Evolutionary conservation across 2,329 filamentous ascomycete species (phyloP), one percentile per base, ranked within the genome.

Genomic region (Cladosporium sp.): DNA sequence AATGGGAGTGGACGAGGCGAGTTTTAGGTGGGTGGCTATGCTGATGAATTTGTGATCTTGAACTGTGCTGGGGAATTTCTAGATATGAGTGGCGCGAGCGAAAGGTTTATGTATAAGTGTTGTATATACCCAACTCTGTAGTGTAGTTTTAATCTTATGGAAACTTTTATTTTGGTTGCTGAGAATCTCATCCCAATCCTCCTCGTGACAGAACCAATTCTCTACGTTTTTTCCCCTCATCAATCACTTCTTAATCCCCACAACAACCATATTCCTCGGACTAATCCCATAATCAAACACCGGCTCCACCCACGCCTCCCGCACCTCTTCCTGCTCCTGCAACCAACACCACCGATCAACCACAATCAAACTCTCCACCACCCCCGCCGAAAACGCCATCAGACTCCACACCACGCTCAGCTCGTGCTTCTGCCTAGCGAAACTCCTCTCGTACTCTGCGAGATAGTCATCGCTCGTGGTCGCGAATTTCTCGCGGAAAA

Each of bases 361-460:
- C 60, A 96, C 92, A 72, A 99, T 94, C 66, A 96, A 82, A 34
- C 92, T 92, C 81, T 99, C 95, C 2, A 96, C 89, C 4, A 97
- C 90, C 23, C 88, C 88, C 2, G 94, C 93, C 76, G 92, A 96
- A 73, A 97, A 97, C 0, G 95, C 93, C 94, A 99, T 99, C 72
- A 99, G 77, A 70, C 88, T 92, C 95, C 95, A 99, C 66, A 96
- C 87, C 8, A 96, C 85, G 73, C 90, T 92, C 46, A 99, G 80
- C 74, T 97, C 90, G 71, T 92, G 91, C 80, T 90, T 92, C 63
- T 89, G 83, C 46, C 83, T 82, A 32, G 77, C 76, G 77, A 90
- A 97, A 49, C 79, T 76, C 11, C 76, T 73, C 73, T 91, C 89
- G 76, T 98, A 99, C 16, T 71, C 77, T 11, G 84, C 81, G 57